Conservation (phyloP, 1,139 yeast genomes). For the Hanseniaspora gamundiae region DNA sequence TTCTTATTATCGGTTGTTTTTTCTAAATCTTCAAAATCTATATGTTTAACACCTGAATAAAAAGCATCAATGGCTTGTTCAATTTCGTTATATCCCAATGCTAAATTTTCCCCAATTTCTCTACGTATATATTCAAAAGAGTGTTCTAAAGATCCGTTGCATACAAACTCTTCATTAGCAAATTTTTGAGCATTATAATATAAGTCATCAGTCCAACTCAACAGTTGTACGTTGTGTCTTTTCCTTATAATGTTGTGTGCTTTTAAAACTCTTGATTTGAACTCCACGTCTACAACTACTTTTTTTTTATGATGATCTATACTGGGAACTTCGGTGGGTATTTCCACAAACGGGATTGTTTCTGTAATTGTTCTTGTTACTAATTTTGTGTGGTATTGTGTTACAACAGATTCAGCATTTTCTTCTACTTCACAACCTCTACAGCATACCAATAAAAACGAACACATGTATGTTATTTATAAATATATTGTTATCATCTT, state of each 20-base stretch:
- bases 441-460: too few relatives aligned
- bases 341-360: conserved; percentile 14
- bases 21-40: conserved; percentile 28
- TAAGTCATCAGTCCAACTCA: conserved; percentile 35
- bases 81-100: conserved; percentile 38
- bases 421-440: too few relatives aligned
- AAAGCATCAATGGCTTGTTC: conserved; percentile 37
- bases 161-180: conserved; percentile 32
- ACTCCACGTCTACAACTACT: conserved; percentile 9
- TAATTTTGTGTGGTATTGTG: conserved; percentile 3
- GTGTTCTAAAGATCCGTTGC: conserved; percentile 40
- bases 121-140: conserved; percentile 22
- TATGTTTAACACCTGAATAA: conserved; percentile 35
- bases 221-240: conserved; percentile 33
- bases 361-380: conserved; percentile 14
- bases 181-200: conserved; percentile 28
- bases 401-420: too few relatives aligned
- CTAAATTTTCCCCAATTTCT: conserved; percentile 41
- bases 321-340: conserved; percentile 18
- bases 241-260: conserved; percentile 40
- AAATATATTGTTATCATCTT: too few relatives aligned
- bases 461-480: too few relatives aligned
- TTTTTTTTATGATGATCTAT: conserved; percentile 4
- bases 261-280: conserved; percentile 30
- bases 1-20: conserved; percentile 33